These are phyloP conservation scores for Neofusicoccum umdonicola DNA, from an alignment of 2,329 filamentous ascomycete species.

Conservation along the genomic window DNA sequence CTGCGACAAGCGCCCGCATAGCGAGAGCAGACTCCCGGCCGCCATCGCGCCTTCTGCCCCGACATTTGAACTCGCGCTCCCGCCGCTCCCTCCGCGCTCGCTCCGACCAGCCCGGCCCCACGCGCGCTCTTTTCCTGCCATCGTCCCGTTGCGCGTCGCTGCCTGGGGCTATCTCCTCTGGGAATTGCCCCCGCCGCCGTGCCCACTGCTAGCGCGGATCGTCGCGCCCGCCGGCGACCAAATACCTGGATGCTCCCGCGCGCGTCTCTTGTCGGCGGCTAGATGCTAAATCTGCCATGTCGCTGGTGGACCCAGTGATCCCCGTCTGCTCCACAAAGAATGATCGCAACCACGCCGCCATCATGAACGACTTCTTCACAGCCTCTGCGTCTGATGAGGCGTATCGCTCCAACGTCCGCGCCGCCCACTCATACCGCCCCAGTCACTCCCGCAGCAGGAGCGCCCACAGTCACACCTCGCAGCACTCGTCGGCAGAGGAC, in stretches of 20 bases:
- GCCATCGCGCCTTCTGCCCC: slow-evolving; percentile 22
- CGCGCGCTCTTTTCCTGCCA: background rate
- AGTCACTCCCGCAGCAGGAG: slow-evolving; percentile 1
- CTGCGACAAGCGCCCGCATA: background rate
- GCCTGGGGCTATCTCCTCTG: background rate
- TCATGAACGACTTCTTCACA: slow-evolving; percentile 20
- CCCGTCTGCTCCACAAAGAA: slow-evolving; percentile 30
- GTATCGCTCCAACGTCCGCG: background rate
- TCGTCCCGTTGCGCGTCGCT: background rate
- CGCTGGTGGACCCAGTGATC: slow-evolving; percentile 6
- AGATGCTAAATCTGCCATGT: slow-evolving; percentile 11
- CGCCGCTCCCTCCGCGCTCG: background rate
- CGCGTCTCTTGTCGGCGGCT: slow-evolving; percentile 1
- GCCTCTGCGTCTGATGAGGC: slow-evolving; percentile 7
- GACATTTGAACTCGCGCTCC: slow-evolving; percentile 1
- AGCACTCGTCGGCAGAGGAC: background rate
- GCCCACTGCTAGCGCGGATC: slow-evolving; percentile 1
- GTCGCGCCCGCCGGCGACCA: slow-evolving; percentile 2
- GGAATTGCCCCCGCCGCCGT: background rate
- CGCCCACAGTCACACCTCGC: background rate
- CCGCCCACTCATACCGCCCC: background rate
- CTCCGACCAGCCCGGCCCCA: background rate
- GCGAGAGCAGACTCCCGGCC: slow-evolving; percentile 18
- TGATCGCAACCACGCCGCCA: slow-evolving; percentile 42
- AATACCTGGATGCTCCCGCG: slow-evolving; percentile 1